Evolutionary conservation across 805 yeast species (phyloP).

Genomic region (Isabelozyma rhagii): DNA sequence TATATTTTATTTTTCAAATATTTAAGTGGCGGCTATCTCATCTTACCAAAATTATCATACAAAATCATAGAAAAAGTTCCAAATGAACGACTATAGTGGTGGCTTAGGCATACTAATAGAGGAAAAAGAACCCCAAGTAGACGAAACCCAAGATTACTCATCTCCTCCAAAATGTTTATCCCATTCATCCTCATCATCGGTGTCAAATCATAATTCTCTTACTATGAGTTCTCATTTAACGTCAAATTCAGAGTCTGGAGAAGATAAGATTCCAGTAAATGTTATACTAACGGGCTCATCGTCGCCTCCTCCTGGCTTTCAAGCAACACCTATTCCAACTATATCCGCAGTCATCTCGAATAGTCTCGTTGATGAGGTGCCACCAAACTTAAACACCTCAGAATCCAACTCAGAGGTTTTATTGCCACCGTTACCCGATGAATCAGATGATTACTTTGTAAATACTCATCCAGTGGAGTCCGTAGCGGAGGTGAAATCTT

Average conservation of each 20-base stretch:
- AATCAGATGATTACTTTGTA: slow-evolving; percentile 1
- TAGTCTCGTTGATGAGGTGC: background rate
- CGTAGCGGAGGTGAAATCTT: background rate
- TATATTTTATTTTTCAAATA: too few species aligned
- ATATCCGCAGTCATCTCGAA: background rate
- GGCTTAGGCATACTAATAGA: slow-evolving; percentile 34
- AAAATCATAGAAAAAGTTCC: background rate
- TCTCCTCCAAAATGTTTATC: background rate
- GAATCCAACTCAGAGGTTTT: slow-evolving; percentile 5
- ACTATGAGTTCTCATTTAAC: background rate
- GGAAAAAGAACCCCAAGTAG: slow-evolving; percentile 14
- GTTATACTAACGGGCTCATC: background rate
- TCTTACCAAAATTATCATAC: background rate
- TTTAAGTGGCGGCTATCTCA: background rate
- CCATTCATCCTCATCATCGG: background rate
- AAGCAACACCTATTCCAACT: background rate
- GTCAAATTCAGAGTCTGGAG: background rate
- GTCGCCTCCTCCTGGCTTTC: background rate
- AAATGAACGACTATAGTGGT: slow-evolving; percentile 10
- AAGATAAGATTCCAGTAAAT: background rate
- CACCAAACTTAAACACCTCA: too few species aligned
- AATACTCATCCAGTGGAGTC: background rate
- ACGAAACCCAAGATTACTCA: background rate
- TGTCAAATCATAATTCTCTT: background rate
- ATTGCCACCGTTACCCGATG: slow-evolving; percentile 28